These are phyloP conservation scores for Poa annua DNA, from an alignment of 176 grass and related monocot species.

Conservation along the genomic window DNA sequence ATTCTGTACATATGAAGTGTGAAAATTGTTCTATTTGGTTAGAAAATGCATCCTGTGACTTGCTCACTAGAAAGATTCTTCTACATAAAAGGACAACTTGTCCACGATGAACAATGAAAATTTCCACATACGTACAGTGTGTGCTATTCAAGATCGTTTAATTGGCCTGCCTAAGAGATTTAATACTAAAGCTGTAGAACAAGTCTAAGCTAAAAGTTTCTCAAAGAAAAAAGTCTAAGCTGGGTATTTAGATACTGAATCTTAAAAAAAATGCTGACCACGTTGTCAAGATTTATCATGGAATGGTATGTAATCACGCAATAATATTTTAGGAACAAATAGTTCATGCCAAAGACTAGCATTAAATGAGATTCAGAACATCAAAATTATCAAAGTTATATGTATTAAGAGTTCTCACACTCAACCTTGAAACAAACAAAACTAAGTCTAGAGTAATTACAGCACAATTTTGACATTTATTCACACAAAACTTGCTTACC, in stretches of 20 bases:
- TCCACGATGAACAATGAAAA: background rate
- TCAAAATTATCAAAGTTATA: background rate
- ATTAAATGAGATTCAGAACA: background rate
- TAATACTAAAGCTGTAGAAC: background rate
- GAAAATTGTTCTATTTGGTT: conserved; percentile 7
- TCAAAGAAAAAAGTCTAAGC: background rate
- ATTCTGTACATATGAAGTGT: conserved; percentile 36
- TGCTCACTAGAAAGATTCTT: background rate
- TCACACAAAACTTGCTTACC: background rate
- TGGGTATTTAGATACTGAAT: background rate
- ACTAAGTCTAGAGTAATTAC: background rate
- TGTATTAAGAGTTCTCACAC: background rate
- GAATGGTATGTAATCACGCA: background rate
- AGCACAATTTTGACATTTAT: background rate
- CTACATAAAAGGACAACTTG: background rate
- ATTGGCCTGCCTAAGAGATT: background rate
- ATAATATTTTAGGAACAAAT: background rate
- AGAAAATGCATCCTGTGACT: conserved; percentile 21
- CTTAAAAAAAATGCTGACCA: background rate
- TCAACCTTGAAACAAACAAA: background rate
- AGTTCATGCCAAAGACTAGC: background rate
- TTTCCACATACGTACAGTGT: background rate
- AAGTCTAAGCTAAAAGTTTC: background rate
- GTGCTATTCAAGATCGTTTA: background rate
- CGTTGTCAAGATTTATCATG: conserved; percentile 3